Conservation (phyloP, 805 yeast species). For the Scheffersomyces coipomensis region DNA sequence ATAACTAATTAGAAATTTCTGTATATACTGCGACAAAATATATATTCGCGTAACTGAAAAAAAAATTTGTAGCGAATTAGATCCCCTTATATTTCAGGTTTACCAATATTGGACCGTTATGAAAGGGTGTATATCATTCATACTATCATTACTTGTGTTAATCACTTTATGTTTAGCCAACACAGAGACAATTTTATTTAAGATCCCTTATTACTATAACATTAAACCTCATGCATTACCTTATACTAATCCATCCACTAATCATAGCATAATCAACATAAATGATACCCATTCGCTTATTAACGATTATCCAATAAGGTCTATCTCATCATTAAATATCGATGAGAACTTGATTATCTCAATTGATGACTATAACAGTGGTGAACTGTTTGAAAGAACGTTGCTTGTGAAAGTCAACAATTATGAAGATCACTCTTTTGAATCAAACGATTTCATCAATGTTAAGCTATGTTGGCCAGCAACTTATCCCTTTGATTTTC, state of each 20-base stretch:
- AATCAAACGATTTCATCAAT: slow-evolving; percentile 22
- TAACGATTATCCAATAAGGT: slow-evolving; percentile 22
- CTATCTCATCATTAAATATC: slow-evolving; percentile 8
- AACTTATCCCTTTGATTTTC: slow-evolving; percentile 23
- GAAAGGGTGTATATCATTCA: too few relatives aligned
- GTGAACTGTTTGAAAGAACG: slow-evolving; percentile 6
- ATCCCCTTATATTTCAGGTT: too few relatives aligned
- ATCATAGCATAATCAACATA: slow-evolving; percentile 9
- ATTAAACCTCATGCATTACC: slow-evolving; percentile 19
- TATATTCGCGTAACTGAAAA: too few relatives aligned
- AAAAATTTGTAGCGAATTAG: too few relatives aligned
- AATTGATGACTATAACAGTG: slow-evolving; percentile 8
- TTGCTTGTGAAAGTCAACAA: slow-evolving; percentile 33
- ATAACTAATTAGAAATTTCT: neutral
- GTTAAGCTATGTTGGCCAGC: slow-evolving; percentile 40
- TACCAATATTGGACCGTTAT: too few relatives aligned
- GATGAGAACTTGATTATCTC: slow-evolving; percentile 1
- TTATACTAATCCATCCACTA: neutral
- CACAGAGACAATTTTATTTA: slow-evolving; percentile 33
- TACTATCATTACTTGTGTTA: too few relatives aligned
- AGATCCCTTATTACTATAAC: slow-evolving; percentile 34
- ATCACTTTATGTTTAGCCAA: slow-evolving; percentile 22
- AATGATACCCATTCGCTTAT: slow-evolving; percentile 21
- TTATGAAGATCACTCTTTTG: slow-evolving; percentile 24
- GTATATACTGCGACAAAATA: too few relatives aligned